Conservation (phyloP, 352 stramenopile genomes). For the Labyrinthula sp. region DNA sequence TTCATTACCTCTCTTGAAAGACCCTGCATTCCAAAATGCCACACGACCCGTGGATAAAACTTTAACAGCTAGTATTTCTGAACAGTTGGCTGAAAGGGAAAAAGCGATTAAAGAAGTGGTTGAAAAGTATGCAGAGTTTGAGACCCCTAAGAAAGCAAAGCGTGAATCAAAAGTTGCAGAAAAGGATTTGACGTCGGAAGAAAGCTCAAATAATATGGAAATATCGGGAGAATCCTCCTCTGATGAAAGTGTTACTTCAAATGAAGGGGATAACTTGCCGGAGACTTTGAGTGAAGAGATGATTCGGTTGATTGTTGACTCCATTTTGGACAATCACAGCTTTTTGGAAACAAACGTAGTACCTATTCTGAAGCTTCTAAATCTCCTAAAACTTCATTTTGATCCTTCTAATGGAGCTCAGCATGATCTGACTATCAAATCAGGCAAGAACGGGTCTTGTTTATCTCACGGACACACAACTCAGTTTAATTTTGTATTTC, state of each 20-base stretch:
- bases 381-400: conserved; percentile 61
- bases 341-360: conserved; percentile 76
- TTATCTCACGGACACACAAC: conserved; percentile 73
- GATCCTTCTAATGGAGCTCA: conserved; percentile 44
- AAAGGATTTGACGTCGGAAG: too few species aligned
- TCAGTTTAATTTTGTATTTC: conserved; percentile 83
- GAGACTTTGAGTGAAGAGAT: conserved; percentile 40
- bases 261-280: too few species aligned
- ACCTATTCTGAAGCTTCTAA: conserved; percentile 73
- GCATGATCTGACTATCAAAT: conserved; percentile 71
- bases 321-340: conserved; percentile 81
- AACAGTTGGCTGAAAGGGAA: conserved; percentile 24
- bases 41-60: conserved; percentile 73
- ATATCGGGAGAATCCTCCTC: too few species aligned
- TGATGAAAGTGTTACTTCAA: conserved; percentile 2
- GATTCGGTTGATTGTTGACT: conserved; percentile 71
- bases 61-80: conserved; percentile 20
- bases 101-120: conserved; percentile 28
- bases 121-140: conserved; percentile 33
- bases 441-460: conserved; percentile 63
- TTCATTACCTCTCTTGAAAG: conserved; percentile 50
- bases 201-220: too few species aligned
- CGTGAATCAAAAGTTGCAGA: too few species aligned
- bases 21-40: conserved; percentile 65
- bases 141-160: too few species aligned